phyloP scores from a whole-genome alignment of 2,329 filamentous ascomycete genomes.

The Aspergillus phoenicis region DNA sequence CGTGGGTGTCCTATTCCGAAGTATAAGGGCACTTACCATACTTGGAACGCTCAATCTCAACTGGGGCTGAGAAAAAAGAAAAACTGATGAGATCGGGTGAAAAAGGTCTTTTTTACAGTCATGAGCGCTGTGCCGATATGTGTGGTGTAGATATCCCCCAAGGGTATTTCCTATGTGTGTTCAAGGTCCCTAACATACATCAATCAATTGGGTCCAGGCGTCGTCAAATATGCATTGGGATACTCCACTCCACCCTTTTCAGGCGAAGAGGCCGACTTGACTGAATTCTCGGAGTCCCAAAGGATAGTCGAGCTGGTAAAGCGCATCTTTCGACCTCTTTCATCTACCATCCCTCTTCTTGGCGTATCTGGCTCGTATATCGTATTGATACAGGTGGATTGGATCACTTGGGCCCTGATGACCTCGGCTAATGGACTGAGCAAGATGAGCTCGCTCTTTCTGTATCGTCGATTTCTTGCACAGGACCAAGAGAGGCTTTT shows the following conservation, averaged over 20 bases:
- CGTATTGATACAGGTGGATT: background rate
- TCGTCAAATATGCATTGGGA: background rate
- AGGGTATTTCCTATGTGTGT: too few relatives aligned
- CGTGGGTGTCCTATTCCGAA: too few relatives aligned
- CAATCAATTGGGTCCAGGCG: background rate
- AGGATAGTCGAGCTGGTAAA: background rate
- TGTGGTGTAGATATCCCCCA: background rate
- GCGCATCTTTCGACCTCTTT: background rate
- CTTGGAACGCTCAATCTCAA: background rate
- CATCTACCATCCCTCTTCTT: background rate
- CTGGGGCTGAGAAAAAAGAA: background rate
- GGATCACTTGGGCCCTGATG: background rate
- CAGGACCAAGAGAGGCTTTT: background rate
- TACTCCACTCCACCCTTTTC: background rate
- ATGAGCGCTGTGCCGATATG: background rate
- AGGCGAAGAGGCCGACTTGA: background rate
- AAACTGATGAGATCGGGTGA: background rate
- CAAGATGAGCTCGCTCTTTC: background rate
- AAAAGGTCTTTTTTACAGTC: background rate
- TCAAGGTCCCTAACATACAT: too few relatives aligned
- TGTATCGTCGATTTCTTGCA: background rate
- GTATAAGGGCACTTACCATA: background rate
- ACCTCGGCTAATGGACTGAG: background rate
- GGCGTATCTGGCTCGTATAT: background rate
- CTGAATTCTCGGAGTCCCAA: background rate